Conservation (phyloP, 768 basidiomycete species). For the Lentinula detonsa region DNA sequence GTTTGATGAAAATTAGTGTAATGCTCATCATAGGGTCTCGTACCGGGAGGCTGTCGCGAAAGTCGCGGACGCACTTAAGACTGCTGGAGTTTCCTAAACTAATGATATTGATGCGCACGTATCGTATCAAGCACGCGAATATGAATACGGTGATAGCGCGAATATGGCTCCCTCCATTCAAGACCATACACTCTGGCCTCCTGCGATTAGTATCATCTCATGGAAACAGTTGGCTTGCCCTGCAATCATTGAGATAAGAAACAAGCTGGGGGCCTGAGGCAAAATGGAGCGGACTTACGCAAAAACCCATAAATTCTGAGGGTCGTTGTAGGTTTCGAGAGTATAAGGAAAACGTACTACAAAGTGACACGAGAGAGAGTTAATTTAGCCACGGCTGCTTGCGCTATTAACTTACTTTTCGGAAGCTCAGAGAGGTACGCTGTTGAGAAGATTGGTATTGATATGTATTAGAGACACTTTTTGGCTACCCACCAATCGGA, state of each 20-base stretch:
- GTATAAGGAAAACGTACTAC: conserved; percentile 61
- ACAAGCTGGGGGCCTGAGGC: background rate
- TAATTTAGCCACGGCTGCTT: background rate
- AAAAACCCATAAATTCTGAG: conserved; percentile 53
- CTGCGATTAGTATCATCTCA: background rate
- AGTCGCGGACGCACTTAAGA: too few species aligned
- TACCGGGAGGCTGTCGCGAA: too few species aligned
- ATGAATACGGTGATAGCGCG: background rate
- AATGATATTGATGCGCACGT: background rate
- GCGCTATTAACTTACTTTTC: conserved; percentile 16
- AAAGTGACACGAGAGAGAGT: background rate
- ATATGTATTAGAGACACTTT: background rate
- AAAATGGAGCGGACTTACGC: conserved; percentile 31
- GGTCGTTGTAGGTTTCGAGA: conserved; percentile 56
- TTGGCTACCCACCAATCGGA: conserved; percentile 14
- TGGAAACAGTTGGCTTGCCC: background rate
- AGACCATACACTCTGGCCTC: background rate
- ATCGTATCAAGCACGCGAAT: background rate
- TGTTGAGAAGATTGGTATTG: conserved; percentile 9
- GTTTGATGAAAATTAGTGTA: conserved; percentile 4
- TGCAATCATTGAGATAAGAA: background rate
- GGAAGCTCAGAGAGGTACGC: conserved; percentile 40
- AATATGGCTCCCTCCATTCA: background rate
- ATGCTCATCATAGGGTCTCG: conserved; percentile 3
- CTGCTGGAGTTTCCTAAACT: background rate